Percentiles rank a stretch among this genome's conserved stretches.
phyloP scores from a whole-genome alignment of 1,139 yeast species.

The Kodamaea anthophila region DNA sequence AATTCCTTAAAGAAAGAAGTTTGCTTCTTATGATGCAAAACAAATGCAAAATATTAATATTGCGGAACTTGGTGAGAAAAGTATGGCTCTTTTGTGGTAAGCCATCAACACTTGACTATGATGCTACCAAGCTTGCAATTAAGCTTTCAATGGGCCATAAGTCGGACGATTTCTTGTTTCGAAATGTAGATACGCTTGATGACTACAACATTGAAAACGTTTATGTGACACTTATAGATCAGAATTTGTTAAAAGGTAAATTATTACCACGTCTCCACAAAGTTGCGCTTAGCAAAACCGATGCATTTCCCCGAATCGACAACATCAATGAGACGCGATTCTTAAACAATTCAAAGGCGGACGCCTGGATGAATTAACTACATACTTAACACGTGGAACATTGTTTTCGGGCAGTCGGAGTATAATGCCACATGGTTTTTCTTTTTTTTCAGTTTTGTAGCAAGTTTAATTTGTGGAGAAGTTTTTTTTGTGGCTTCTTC shows the following conservation, averaged over 20 bases:
- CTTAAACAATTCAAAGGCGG: constrained; percentile 9
- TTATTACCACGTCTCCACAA: constrained; percentile 38
- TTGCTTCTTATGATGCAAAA: constrained; percentile 34
- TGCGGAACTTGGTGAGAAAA: constrained; percentile 40
- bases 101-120: constrained; percentile 26
- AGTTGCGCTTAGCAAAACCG: constrained; percentile 44
- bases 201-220: constrained; percentile 41
- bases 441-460: constrained; percentile 1
- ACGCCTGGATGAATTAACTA: constrained; percentile 12
- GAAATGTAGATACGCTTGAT: constrained; percentile 15
- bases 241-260: constrained; percentile 49
- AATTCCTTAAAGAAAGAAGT: constrained; percentile 30
- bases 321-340: constrained; percentile 26
- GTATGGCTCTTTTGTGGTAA: constrained; percentile 27
- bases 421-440: constrained; percentile 4
- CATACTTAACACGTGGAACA: constrained; percentile 1
- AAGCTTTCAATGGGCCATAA: constrained; percentile 9
- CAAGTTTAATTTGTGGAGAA: constrained; percentile 1
- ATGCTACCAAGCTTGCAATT: constrained; percentile 20
- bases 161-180: constrained; percentile 4
- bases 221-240: constrained; percentile 45
- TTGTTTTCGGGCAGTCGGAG: constrained; percentile 4
- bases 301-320: constrained; percentile 44
- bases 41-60: constrained; percentile 35
- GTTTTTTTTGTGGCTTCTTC: constrained; percentile 1